Evolutionary conservation across 2,329 filamentous ascomycete species (phyloP).

Genomic region (Chaetomiaceae sp.): DNA sequence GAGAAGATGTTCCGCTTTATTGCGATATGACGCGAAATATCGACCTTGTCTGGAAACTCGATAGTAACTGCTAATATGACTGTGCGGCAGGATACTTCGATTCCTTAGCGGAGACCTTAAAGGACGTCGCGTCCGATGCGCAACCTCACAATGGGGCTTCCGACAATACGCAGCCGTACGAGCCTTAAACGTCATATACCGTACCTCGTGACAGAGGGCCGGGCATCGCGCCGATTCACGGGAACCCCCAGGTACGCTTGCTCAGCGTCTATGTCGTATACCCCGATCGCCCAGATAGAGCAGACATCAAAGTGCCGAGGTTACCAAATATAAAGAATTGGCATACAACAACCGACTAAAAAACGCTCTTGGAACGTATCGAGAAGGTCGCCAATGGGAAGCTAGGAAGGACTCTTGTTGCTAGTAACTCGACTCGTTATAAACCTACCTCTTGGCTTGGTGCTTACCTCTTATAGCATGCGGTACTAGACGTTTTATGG

Average conservation of each 20-base stretch:
- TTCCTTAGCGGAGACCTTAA: background rate
- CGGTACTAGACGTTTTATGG: background rate
- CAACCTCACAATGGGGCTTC: background rate
- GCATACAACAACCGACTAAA: background rate
- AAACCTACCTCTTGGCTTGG: background rate
- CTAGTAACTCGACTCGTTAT: background rate
- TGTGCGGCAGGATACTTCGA: background rate
- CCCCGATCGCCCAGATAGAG: background rate
- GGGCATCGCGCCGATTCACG: too few species aligned
- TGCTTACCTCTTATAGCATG: background rate
- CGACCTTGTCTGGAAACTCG: conserved; percentile 1
- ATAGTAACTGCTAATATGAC: background rate
- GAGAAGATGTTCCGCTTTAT: background rate
- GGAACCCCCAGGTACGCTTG: background rate
- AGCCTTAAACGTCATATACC: too few species aligned
- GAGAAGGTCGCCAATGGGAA: background rate
- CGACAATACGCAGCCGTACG: too few species aligned
- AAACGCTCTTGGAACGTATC: background rate
- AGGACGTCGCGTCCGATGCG: background rate
- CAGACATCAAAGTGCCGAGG: background rate
- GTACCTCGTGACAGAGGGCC: too few species aligned
- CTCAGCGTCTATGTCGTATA: background rate
- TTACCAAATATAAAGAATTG: background rate
- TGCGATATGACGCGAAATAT: conserved; percentile 1
- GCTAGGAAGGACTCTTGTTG: background rate